Evolutionary conservation across 208 protist genomes (phyloP).

Genomic region (Acanthamoeba culbertsoni): DNA sequence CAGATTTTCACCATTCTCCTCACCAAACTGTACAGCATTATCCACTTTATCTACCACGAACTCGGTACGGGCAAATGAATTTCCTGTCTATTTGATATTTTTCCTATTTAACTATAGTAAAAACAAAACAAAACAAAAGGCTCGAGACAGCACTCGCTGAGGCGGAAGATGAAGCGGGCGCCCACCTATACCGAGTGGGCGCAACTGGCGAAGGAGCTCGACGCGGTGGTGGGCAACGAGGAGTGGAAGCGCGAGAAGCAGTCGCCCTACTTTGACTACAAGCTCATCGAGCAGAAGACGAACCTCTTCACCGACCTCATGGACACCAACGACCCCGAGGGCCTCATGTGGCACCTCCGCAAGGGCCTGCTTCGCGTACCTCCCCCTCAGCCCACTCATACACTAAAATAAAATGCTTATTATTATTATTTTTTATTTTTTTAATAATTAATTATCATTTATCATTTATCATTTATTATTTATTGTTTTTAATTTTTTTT

Average conservation of each 20-base stretch:
- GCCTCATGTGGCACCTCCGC: constrained; percentile 22
- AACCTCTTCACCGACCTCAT: not conserved
- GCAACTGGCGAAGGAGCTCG: not conserved
- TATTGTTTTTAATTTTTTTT: not conserved
- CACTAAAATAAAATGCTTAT: not conserved
- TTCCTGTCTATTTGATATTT: not conserved
- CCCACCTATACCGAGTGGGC: not conserved
- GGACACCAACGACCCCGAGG: not conserved
- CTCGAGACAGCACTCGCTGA: not conserved
- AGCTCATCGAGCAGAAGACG: constrained; percentile 35
- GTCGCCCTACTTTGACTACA: constrained; percentile 13
- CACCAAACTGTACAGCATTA: constrained; percentile 33
- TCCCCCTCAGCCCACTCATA: not conserved
- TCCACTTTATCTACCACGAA: not conserved
- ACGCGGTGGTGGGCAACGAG: constrained; percentile 29
- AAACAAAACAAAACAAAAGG: not conserved
- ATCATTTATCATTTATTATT: not conserved
- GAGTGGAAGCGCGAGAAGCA: constrained; percentile 27
- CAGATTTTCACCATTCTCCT: not conserved
- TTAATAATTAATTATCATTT: not conserved
- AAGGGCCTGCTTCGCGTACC: constrained; percentile 16
- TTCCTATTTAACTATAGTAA: not conserved
- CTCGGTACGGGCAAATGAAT: not conserved
- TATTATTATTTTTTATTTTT: not conserved
- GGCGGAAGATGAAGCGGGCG: not conserved